Evolutionary conservation across 805 yeast genomes (phyloP).

Genomic region (Saturnispora zaruensis): DNA sequence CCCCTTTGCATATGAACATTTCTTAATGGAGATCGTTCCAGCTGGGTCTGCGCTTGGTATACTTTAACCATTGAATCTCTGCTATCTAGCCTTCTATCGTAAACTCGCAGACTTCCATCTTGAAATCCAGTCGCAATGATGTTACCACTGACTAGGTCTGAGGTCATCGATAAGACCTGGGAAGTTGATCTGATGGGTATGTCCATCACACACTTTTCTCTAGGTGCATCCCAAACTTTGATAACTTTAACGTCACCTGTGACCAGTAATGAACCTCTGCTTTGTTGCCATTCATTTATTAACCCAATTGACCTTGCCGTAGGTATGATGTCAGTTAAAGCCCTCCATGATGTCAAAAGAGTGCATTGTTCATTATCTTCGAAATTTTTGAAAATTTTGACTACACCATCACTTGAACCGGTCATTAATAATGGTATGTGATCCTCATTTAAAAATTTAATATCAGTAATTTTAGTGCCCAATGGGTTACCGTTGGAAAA

Average conservation of each 20-base stretch:
- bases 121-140: slow-evolving; percentile 86
- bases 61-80: slow-evolving; percentile 77
- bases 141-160: slow-evolving; percentile 94
- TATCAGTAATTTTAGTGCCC: slow-evolving; percentile 82
- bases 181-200: slow-evolving; percentile 88
- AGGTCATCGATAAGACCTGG: slow-evolving; percentile 80
- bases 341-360: slow-evolving; percentile 85
- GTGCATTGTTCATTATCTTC: slow-evolving; percentile 48
- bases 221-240: slow-evolving; percentile 92
- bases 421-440: slow-evolving; percentile 77
- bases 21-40: slow-evolving; percentile 34
- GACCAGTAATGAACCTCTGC: slow-evolving; percentile 80
- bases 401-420: slow-evolving; percentile 92
- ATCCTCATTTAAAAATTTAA: slow-evolving; percentile 84
- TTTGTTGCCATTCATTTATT: slow-evolving; percentile 94
- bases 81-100: slow-evolving; percentile 80
- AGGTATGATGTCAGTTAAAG: slow-evolving; percentile 72
- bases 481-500: slow-evolving; percentile 80
- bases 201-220: slow-evolving; percentile 78
- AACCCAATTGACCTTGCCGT: slow-evolving; percentile 79
- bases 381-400: slow-evolving; percentile 74
- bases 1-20: slow-evolving; percentile 95
- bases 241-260: slow-evolving; percentile 94
- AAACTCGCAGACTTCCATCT: slow-evolving; percentile 82
- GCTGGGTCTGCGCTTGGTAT: slow-evolving; percentile 50